These are phyloP conservation scores for Aspergillus floridensis DNA, from an alignment of 2,329 filamentous ascomycete species.

Conservation along the genomic window DNA sequence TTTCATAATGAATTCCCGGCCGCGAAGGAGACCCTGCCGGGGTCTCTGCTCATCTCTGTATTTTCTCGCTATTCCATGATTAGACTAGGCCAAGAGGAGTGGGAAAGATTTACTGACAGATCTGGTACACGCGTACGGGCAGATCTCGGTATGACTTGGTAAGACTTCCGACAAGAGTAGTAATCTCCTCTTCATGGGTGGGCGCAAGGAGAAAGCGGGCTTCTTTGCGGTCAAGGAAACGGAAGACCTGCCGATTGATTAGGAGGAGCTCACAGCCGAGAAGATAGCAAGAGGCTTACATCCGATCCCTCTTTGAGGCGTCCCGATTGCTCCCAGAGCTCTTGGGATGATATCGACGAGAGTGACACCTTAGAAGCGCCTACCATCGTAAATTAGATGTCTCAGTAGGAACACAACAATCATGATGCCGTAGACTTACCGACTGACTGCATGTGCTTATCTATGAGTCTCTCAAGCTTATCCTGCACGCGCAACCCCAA, in stretches of 20 bases:
- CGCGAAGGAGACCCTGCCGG: slow-evolving; percentile 79
- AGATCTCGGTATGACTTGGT: slow-evolving; percentile 82
- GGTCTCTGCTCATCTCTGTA: slow-evolving; percentile 91
- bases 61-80: slow-evolving; percentile 64
- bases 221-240: slow-evolving; percentile 74
- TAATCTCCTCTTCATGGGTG: slow-evolving; percentile 97
- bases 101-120: slow-evolving; percentile 54
- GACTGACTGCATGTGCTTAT: slow-evolving; percentile 79
- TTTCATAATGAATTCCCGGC: slow-evolving; percentile 95
- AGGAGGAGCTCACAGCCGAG: background rate
- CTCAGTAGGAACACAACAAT: background rate
- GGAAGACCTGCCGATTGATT: slow-evolving; percentile 62
- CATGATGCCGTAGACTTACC: slow-evolving; percentile 48
- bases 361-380: slow-evolving; percentile 78
- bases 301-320: slow-evolving; percentile 75
- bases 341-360: slow-evolving; percentile 80
- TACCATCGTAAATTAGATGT: slow-evolving; percentile 26
- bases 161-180: slow-evolving; percentile 68
- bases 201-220: slow-evolving; percentile 75
- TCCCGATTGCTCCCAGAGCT: slow-evolving; percentile 80
- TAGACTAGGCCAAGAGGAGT: background rate
- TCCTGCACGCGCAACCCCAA: slow-evolving; percentile 82
- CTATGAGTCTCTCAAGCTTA: slow-evolving; percentile 81
- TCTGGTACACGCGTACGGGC: slow-evolving; percentile 86
- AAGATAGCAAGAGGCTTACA: slow-evolving; percentile 47